Conservation (phyloP, 73 alveolate species). For the Halteria grandinella region DNA sequence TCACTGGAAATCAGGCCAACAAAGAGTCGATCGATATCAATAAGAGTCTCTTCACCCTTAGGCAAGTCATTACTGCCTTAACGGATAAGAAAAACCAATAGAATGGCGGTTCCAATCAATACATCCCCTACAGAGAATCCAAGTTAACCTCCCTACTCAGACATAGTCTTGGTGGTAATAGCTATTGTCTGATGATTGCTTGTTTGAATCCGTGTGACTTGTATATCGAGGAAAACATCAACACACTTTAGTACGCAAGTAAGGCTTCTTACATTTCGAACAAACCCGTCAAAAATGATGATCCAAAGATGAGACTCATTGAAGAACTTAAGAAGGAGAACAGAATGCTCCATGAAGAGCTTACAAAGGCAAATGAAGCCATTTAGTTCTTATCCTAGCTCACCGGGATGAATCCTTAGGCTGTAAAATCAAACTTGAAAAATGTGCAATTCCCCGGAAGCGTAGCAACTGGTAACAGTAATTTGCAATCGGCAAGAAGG, state of each 20-base stretch:
- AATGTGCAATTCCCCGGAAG: neutral
- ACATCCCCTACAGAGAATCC: conserved; percentile 95
- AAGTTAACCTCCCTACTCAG: conserved; percentile 93
- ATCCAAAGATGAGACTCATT: conserved; percentile 77
- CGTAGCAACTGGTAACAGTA: neutral
- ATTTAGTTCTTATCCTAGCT: conserved; percentile 12
- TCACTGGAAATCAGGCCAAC: conserved; percentile 81
- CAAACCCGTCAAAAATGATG: conserved; percentile 88
- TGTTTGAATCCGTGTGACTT: conserved; percentile 92
- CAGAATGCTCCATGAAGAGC: conserved; percentile 25
- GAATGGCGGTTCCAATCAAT: neutral
- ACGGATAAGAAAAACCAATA: conserved; percentile 75
- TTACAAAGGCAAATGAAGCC: conserved; percentile 47
- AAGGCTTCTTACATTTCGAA: conserved; percentile 93
- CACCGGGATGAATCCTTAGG: conserved; percentile 13
- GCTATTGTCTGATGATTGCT: conserved; percentile 95
- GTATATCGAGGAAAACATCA: conserved; percentile 91
- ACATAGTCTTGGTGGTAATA: conserved; percentile 96
- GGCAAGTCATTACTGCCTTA: conserved; percentile 90
- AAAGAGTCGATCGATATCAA: conserved; percentile 94
- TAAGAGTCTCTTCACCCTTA: conserved; percentile 89
- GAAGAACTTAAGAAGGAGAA: conserved; percentile 60
- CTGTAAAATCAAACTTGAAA: neutral
- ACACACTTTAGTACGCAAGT: conserved; percentile 93
- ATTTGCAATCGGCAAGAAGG: neutral